A percentile compares a stretch with the other conserved stretches of the same genome.
Evolutionary conservation across 176 grass and related monocot species (phyloP).

Genomic region (Oryza nivara): DNA sequence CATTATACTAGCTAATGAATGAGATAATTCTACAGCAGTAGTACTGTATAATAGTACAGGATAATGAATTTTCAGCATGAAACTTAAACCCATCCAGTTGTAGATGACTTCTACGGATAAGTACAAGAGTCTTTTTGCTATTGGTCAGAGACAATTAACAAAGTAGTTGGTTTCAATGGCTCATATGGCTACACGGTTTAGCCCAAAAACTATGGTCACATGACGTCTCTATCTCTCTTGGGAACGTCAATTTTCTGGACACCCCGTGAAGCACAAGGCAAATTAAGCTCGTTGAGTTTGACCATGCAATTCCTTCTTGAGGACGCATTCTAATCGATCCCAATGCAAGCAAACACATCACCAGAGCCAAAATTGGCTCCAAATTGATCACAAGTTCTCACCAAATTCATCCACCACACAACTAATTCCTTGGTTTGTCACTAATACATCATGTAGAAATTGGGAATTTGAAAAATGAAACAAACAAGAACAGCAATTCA

Average conservation of each 20-base stretch:
- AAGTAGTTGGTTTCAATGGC: neutral
- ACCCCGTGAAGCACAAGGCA: slow-evolving; percentile 7
- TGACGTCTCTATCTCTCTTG: slow-evolving; percentile 11
- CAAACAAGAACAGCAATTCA: slow-evolving; percentile 16
- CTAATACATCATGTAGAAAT: neutral
- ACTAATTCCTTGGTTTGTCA: neutral
- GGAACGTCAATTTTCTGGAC: neutral
- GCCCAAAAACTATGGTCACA: neutral
- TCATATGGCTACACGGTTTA: slow-evolving; percentile 4
- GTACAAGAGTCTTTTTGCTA: neutral
- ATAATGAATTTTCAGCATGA: neutral
- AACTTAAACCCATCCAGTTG: neutral
- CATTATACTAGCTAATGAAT: neutral
- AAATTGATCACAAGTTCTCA: neutral
- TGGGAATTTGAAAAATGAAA: neutral
- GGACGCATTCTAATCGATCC: neutral
- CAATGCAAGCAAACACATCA: neutral
- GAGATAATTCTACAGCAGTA: neutral
- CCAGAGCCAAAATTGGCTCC: neutral
- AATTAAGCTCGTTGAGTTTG: slow-evolving; percentile 16
- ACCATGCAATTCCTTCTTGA: slow-evolving; percentile 25
- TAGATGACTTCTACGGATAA: slow-evolving; percentile 8
- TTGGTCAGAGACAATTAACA: slow-evolving; percentile 24
- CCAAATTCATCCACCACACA: neutral
- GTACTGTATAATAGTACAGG: neutral